A percentile compares a stretch with the other conserved stretches of the same genome.
phyloP scores from a whole-genome alignment of 345 rosid species.

The Erodium maritimum region DNA sequence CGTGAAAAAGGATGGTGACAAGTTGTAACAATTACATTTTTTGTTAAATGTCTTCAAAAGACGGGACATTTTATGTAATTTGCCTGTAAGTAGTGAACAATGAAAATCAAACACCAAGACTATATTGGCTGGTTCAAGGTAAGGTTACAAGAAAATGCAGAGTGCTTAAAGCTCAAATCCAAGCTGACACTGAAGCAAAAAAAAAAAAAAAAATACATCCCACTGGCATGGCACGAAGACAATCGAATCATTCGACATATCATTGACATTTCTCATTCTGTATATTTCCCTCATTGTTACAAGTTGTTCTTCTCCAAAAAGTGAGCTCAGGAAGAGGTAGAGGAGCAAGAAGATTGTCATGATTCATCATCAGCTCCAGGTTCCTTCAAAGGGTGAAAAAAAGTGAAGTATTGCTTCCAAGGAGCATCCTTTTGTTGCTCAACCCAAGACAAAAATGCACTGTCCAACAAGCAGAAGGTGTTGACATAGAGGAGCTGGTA shows the following conservation, averaged over 20 bases:
- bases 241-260: background rate
- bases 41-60: too few relatives aligned
- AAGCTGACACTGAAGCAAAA: background rate
- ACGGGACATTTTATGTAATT: too few relatives aligned
- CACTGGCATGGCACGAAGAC: background rate
- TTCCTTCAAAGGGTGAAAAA: slow-evolving; percentile 41
- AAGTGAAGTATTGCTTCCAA: slow-evolving; percentile 83
- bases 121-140: background rate
- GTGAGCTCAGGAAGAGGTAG: background rate
- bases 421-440: slow-evolving; percentile 93
- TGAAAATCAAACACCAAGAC: background rate
- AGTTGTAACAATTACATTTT: too few relatives aligned
- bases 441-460: slow-evolving; percentile 73
- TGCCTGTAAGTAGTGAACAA: too few relatives aligned
- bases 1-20: too few relatives aligned
- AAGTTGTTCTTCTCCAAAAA: background rate
- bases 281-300: background rate
- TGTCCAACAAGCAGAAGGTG: slow-evolving; percentile 79
- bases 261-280: background rate
- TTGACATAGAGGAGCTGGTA: slow-evolving; percentile 88
- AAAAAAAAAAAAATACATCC: too few relatives aligned
- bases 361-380: slow-evolving; percentile 35
- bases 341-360: slow-evolving; percentile 10
- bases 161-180: background rate
- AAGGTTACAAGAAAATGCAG: background rate